Evolutionary conservation across 2,329 filamentous ascomycete species (phyloP).

Genomic region (Aspergillus costaricaensis): DNA sequence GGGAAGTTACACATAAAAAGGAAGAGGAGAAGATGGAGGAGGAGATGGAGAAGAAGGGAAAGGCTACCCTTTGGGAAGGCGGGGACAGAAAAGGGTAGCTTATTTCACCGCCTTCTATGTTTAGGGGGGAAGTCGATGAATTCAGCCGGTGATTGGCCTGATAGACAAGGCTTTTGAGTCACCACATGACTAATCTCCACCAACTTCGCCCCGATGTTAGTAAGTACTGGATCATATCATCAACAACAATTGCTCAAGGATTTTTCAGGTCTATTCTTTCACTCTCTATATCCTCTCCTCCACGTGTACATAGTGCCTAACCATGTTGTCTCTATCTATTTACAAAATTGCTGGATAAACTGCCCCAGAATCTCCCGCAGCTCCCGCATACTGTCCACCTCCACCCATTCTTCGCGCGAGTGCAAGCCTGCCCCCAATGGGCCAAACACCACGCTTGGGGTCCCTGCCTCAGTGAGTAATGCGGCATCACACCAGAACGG

Average conservation of each 20-base stretch:
- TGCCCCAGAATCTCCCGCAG: conserved; percentile 28
- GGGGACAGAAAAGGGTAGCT: not conserved
- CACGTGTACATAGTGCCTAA: too few species aligned
- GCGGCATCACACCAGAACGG: conserved; percentile 57
- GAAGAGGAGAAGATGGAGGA: not conserved
- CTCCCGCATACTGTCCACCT: conserved; percentile 45
- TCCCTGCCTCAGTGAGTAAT: conserved; percentile 47
- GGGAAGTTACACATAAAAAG: not conserved
- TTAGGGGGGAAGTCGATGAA: too few species aligned
- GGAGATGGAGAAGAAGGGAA: not conserved
- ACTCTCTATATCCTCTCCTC: too few species aligned
- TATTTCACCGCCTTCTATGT: not conserved
- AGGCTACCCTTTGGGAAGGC: not conserved
- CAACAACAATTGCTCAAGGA: too few species aligned
- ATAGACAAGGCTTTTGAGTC: too few species aligned
- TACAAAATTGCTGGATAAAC: conserved; percentile 25
- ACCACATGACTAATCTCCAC: too few species aligned
- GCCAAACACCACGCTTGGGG: conserved; percentile 52
- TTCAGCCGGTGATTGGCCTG: too few species aligned
- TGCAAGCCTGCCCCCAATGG: conserved; percentile 54
- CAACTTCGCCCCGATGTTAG: too few species aligned
- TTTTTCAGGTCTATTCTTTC: not conserved
- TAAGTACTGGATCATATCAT: too few species aligned
- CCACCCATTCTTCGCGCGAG: conserved; percentile 54
- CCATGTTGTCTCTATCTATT: not conserved